Conservation (phyloP, 179 eudicot genomes). For the Nepenthes alata region DNA sequence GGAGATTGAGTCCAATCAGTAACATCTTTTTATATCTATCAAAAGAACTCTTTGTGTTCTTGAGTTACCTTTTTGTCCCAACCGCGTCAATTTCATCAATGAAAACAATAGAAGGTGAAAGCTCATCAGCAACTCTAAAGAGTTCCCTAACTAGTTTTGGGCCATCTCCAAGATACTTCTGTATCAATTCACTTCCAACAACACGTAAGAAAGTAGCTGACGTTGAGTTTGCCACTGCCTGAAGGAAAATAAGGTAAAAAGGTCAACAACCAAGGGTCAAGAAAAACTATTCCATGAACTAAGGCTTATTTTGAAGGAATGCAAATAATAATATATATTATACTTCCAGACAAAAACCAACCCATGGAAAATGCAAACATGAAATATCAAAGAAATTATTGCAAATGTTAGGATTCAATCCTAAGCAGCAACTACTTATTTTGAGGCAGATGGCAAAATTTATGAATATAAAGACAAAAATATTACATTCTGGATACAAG, state of each 20-base stretch:
- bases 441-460: too few relatives aligned
- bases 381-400: not conserved
- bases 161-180: constrained; percentile 94
- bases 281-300: too few relatives aligned
- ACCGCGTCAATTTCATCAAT: constrained; percentile 96
- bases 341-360: not conserved
- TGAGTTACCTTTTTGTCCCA: constrained; percentile 75
- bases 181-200: constrained; percentile 92
- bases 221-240: constrained; percentile 98
- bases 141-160: constrained; percentile 92
- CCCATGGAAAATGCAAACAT: not conserved
- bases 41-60: not conserved
- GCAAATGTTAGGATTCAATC: not conserved
- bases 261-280: too few relatives aligned
- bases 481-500: too few relatives aligned
- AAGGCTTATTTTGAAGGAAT: not conserved
- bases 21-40: not conserved
- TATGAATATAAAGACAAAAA: too few relatives aligned
- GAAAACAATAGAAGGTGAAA: constrained; percentile 89
- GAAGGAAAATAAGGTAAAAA: constrained; percentile 1
- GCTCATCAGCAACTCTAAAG: constrained; percentile 92
- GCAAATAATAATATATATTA: too few relatives aligned
- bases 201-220: constrained; percentile 93
- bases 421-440: too few relatives aligned
- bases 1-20: not conserved